Evolutionary conservation across 2,329 filamentous ascomycete genomes (phyloP).

Genomic region (Sarocladiaceae sp.): DNA sequence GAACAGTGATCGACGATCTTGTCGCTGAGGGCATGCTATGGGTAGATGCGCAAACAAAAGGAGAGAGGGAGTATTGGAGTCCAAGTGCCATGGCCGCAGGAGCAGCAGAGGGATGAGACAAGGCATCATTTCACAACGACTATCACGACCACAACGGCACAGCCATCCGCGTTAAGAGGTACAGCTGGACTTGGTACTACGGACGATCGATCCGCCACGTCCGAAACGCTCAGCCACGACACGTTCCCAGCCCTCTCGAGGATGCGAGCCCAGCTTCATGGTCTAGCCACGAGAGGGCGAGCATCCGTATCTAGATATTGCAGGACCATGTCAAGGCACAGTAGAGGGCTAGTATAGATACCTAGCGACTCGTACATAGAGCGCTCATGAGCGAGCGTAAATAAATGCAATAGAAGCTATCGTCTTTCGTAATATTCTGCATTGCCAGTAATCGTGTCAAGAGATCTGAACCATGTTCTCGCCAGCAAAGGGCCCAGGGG

Average conservation of each 20-base stretch:
- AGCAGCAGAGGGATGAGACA: not conserved
- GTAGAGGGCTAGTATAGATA: too few species aligned
- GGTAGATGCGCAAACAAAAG: constrained; percentile 76
- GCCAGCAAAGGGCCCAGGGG: not conserved
- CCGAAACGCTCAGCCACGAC: too few species aligned
- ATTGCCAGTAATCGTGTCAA: constrained; percentile 8
- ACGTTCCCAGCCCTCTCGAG: too few species aligned
- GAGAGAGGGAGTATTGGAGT: constrained; percentile 92
- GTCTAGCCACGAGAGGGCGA: too few species aligned
- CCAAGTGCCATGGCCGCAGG: constrained; percentile 64
- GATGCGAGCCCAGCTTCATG: too few species aligned
- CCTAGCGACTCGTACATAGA: too few species aligned
- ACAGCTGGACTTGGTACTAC: too few species aligned
- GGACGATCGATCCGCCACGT: too few species aligned
- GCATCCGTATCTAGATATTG: too few species aligned
- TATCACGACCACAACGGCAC: not conserved
- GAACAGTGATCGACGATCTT: constrained; percentile 86
- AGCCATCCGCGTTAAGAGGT: not conserved
- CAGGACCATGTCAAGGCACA: too few species aligned
- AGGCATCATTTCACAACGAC: too few species aligned
- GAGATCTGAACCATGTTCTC: not conserved
- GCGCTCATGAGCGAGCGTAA: not conserved
- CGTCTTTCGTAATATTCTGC: not conserved
- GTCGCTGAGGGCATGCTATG: constrained; percentile 87
- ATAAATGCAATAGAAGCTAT: not conserved